Evolutionary conservation across 306 rosid species (phyloP).

Genomic region (Delonix regia): DNA sequence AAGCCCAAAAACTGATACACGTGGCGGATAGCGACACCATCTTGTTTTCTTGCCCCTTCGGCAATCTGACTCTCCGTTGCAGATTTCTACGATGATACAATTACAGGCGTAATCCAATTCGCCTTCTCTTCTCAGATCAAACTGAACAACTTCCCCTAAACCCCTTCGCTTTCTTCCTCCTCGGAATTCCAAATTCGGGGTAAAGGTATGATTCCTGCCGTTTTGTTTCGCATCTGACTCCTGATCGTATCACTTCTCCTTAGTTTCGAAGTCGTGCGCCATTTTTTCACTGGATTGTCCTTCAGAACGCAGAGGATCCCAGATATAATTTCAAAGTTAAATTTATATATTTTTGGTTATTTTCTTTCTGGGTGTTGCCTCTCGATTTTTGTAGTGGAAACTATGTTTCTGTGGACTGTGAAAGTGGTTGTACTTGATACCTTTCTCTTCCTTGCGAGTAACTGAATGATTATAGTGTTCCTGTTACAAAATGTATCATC

Average conservation of each 20-base stretch:
- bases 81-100: neutral
- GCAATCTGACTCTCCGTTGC: neutral
- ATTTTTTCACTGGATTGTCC: neutral
- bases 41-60: neutral
- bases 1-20: neutral
- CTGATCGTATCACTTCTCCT: conserved; percentile 3
- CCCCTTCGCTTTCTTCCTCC: neutral
- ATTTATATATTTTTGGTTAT: neutral
- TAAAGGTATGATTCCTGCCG: neutral
- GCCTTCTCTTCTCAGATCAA: conserved; percentile 42
- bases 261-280: neutral
- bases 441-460: neutral
- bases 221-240: neutral
- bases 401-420: neutral
- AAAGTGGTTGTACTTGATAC: conserved; percentile 17
- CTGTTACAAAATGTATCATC: neutral
- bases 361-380: neutral
- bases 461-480: neutral
- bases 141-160: conserved; percentile 25
- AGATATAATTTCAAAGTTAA: neutral
- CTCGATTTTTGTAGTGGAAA: neutral
- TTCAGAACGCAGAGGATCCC: neutral
- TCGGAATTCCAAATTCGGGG: neutral
- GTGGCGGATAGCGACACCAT: neutral
- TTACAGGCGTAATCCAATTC: conserved; percentile 4